These are phyloP conservation scores for Tylopilus sp. DNA, from an alignment of 1,284 basidiomycete genomes.

Conservation along the genomic window DNA sequence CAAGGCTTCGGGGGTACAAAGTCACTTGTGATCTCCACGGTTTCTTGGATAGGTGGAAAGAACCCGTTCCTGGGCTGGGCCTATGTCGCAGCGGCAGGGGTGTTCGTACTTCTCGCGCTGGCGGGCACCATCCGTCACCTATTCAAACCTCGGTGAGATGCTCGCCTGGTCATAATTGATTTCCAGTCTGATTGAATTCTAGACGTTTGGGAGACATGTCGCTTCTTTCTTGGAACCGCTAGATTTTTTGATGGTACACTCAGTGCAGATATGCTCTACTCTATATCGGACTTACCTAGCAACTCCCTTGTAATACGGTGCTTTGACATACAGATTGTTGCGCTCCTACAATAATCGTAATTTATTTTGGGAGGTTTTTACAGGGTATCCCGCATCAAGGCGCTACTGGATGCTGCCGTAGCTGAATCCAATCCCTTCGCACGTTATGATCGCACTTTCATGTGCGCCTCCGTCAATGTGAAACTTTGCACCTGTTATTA, in stretches of 20 bases:
- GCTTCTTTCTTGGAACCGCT: slow-evolving; percentile 88
- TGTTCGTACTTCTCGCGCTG: slow-evolving; percentile 91
- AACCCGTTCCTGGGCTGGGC: slow-evolving; percentile 98
- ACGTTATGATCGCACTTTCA: slow-evolving; percentile 56
- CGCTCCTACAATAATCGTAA: slow-evolving; percentile 27
- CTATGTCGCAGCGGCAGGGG: slow-evolving; percentile 89
- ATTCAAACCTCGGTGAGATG: slow-evolving; percentile 88
- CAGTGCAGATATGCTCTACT: slow-evolving; percentile 19
- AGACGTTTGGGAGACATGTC: slow-evolving; percentile 88
- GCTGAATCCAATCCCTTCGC: slow-evolving; percentile 67
- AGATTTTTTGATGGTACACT: slow-evolving; percentile 25
- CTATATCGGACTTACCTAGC: slow-evolving; percentile 27
- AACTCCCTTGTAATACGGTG: slow-evolving; percentile 37
- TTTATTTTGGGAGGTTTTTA: slow-evolving; percentile 20
- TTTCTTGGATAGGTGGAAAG: slow-evolving; percentile 98
- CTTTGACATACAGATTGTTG: slow-evolving; percentile 22
- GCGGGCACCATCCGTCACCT: slow-evolving; percentile 93
- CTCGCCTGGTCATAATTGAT: slow-evolving; percentile 37
- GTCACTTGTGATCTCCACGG: slow-evolving; percentile 95
- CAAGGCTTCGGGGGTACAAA: slow-evolving; percentile 94
- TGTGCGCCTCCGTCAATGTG: slow-evolving; percentile 53
- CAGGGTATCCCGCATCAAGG: slow-evolving; percentile 4
- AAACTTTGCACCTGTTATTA: slow-evolving; percentile 73
- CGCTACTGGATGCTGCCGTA: not conserved
- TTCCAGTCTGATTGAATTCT: slow-evolving; percentile 6